These are phyloP conservation scores for Guadua angustifolia DNA, from an alignment of 176 grass and related monocot genomes.

Conservation along the genomic window DNA sequence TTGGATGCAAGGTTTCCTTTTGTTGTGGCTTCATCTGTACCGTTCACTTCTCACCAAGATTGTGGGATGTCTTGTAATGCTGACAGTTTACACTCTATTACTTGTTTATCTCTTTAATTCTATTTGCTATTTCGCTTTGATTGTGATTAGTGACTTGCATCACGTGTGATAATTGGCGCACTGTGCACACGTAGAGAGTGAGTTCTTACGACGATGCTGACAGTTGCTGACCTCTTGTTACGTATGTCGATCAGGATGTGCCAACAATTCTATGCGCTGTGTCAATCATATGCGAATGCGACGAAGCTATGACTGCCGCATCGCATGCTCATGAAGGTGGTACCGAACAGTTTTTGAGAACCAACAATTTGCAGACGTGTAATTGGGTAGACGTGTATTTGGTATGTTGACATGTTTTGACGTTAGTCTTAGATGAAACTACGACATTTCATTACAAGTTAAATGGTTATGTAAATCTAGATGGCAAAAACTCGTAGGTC, in stretches of 20 bases:
- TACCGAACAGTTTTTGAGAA: background rate
- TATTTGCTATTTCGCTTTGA: background rate
- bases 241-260: background rate
- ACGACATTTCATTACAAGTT: too few relatives aligned
- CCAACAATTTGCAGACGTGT: background rate
- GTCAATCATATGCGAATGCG: background rate
- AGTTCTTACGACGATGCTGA: background rate
- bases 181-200: background rate
- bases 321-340: background rate
- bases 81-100: background rate
- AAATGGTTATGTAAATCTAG: too few relatives aligned
- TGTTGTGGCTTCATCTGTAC: constrained; percentile 2
- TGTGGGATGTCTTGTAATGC: constrained; percentile 30
- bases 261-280: background rate
- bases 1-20: constrained; percentile 13
- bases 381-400: background rate
- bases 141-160: background rate
- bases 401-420: background rate
- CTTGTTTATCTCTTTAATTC: constrained; percentile 14
- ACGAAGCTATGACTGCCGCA: too few relatives aligned
- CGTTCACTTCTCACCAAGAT: background rate
- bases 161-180: background rate
- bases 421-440: background rate
- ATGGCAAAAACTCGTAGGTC: too few relatives aligned
- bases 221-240: background rate